These are phyloP conservation scores for Cercospora sp. DNA, from an alignment of 2,329 filamentous ascomycete genomes.

Conservation along the genomic window DNA sequence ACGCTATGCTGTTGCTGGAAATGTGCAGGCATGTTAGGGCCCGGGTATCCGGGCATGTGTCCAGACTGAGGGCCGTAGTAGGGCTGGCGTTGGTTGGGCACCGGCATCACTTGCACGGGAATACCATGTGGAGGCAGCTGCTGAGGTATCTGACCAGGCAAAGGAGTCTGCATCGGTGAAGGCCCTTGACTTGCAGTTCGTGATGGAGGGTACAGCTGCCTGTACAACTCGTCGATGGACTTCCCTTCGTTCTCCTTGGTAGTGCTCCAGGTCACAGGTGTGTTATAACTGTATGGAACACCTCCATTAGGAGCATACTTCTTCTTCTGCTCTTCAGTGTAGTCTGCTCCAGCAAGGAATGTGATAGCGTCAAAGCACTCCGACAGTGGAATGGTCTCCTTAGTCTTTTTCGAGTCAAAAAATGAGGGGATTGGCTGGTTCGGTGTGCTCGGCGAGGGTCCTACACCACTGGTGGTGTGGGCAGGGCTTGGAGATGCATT, in stretches of 20 bases:
- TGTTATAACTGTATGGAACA: slow-evolving; percentile 82
- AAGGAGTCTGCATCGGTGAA: slow-evolving; percentile 62
- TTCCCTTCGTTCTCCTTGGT: slow-evolving; percentile 70
- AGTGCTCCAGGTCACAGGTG: slow-evolving; percentile 79
- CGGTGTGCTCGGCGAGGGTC: slow-evolving; percentile 28
- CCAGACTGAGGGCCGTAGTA: slow-evolving; percentile 75
- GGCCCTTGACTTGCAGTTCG: slow-evolving; percentile 58
- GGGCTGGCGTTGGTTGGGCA: slow-evolving; percentile 72
- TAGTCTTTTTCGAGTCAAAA: slow-evolving; percentile 41
- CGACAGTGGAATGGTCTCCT: slow-evolving; percentile 63
- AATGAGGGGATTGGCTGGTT: slow-evolving; percentile 28
- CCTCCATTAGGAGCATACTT: slow-evolving; percentile 76
- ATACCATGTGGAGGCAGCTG: slow-evolving; percentile 76
- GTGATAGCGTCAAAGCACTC: slow-evolving; percentile 60
- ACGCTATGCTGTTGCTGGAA: slow-evolving; percentile 59
- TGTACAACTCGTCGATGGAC: slow-evolving; percentile 77
- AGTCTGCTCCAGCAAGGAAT: slow-evolving; percentile 63
- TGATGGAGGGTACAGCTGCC: slow-evolving; percentile 74
- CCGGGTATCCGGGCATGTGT: slow-evolving; percentile 55
- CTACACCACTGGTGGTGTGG: slow-evolving; percentile 32
- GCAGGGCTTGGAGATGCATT: slow-evolving; percentile 70
- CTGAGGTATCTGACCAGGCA: slow-evolving; percentile 68
- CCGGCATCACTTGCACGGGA: slow-evolving; percentile 66
- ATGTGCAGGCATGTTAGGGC: slow-evolving; percentile 8
- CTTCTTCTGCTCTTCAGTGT: slow-evolving; percentile 51